phyloP scores from a whole-genome alignment of 164 flowering plant genomes.

The Aristolochia fimbriata region DNA sequence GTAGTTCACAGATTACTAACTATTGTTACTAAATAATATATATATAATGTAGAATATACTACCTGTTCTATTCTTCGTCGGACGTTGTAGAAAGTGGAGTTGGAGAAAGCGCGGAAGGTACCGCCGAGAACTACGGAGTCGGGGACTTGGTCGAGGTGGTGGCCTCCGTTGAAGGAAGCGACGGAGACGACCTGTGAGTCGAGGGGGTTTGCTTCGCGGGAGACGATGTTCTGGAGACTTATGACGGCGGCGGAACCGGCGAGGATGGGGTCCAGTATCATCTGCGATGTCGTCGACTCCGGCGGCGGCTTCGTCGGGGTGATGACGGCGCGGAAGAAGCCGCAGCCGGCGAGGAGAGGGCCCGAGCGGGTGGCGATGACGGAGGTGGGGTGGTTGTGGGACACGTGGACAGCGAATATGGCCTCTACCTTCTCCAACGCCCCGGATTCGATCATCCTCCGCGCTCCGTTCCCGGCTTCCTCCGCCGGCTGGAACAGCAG shows the following conservation, averaged over 20 bases:
- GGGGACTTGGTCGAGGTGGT: constrained; percentile 34
- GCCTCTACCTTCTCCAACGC: constrained; percentile 81
- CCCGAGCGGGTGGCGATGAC: constrained; percentile 76
- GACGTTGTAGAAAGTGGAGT: constrained; percentile 42
- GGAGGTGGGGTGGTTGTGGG: constrained; percentile 47
- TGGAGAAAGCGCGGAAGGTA: constrained; percentile 84
- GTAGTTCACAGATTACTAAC: neutral
- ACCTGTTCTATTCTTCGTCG: constrained; percentile 65
- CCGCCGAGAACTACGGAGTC: constrained; percentile 58
- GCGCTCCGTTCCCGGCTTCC: constrained; percentile 85
- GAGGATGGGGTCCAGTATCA: constrained; percentile 41
- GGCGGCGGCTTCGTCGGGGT: constrained; percentile 21
- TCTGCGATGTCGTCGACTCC: constrained; percentile 21
- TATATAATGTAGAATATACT: no score
- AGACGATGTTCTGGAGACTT: constrained; percentile 72
- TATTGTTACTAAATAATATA: no score
- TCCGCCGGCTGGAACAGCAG: constrained; percentile 93
- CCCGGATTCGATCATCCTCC: constrained; percentile 65
- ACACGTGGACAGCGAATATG: constrained; percentile 72
- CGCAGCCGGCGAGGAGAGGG: constrained; percentile 83
- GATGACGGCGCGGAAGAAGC: constrained; percentile 63
- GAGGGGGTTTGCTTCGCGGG: constrained; percentile 82
- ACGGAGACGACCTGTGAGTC: constrained; percentile 93
- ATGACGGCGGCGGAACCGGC: constrained; percentile 79
- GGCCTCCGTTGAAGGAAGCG: constrained; percentile 53